A percentile compares a stretch with the other conserved stretches of the same genome.
These are phyloP conservation scores for Plectosphaerella plurivora DNA, from an alignment of 2,329 filamentous ascomycete genomes.

Conservation along the genomic window DNA sequence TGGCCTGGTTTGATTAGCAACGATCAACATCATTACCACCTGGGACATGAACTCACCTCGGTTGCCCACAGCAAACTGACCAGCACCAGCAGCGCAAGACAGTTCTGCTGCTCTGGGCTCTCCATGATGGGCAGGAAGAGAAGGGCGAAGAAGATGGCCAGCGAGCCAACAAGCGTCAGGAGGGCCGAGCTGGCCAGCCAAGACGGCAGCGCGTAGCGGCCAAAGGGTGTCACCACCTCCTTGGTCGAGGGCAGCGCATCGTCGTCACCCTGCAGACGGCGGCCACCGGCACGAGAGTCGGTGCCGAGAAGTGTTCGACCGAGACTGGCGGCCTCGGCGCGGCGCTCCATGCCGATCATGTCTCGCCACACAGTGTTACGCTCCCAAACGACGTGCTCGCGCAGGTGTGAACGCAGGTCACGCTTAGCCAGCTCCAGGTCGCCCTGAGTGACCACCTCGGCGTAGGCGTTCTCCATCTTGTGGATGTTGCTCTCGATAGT, in stretches of 20 bases:
- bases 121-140: constrained; percentile 79
- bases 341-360: constrained; percentile 95
- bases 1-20: constrained; percentile 54
- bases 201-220: constrained; percentile 66
- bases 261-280: constrained; percentile 81
- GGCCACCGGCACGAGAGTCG: constrained; percentile 62
- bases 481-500: constrained; percentile 67
- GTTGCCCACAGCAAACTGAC: constrained; percentile 96
- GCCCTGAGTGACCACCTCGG: constrained; percentile 75
- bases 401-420: constrained; percentile 82
- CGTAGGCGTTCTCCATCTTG: constrained; percentile 75
- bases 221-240: constrained; percentile 74
- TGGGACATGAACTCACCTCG: constrained; percentile 54
- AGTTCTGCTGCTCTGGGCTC: constrained; percentile 89
- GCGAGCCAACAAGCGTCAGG: constrained; percentile 65
- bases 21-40: neutral
- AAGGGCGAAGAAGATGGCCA: constrained; percentile 70
- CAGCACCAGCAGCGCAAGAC: constrained; percentile 86
- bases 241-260: constrained; percentile 57
- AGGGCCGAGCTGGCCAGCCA: constrained; percentile 86
- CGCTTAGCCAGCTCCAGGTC: constrained; percentile 73
- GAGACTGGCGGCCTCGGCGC: constrained; percentile 89
- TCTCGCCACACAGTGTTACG: constrained; percentile 98
- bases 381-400: constrained; percentile 98
- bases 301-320: constrained; percentile 79